A percentile compares a stretch with the other conserved stretches of the same genome.
These are phyloP conservation scores for Salix koriyanagi DNA, from an alignment of 345 rosid genomes.

Conservation along the genomic window DNA sequence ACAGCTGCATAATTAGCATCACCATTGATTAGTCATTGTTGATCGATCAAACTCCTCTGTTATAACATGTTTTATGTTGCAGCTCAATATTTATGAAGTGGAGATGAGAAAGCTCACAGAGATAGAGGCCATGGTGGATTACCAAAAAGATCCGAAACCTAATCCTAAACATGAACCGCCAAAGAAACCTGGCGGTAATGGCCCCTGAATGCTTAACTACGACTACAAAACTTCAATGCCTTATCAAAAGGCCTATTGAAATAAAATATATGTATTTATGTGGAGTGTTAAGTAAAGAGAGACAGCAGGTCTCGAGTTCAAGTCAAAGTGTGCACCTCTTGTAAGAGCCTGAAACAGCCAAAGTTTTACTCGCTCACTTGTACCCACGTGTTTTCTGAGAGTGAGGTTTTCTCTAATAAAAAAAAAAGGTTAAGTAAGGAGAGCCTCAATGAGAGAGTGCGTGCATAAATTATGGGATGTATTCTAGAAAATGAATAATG, in stretches of 20 bases:
- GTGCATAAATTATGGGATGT: not conserved
- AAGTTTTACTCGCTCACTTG: no score
- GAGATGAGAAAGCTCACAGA: constrained; percentile 9
- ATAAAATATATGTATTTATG: not conserved
- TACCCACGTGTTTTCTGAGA: no score
- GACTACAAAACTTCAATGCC: not conserved
- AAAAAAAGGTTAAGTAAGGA: not conserved
- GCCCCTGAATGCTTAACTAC: not conserved
- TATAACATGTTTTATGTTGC: not conserved
- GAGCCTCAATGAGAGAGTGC: not conserved
- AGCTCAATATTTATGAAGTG: not conserved
- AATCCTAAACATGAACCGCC: constrained; percentile 15
- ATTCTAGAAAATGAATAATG: not conserved
- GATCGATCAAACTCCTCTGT: not conserved
- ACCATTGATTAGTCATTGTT: not conserved
- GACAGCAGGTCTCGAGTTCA: no score
- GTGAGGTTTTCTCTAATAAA: no score
- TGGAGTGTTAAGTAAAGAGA: no score
- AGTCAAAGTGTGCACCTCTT: no score
- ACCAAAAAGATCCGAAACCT: not conserved
- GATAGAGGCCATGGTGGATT: not conserved
- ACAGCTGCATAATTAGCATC: not conserved
- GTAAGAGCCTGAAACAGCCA: rapidly evolving
- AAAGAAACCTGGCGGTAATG: not conserved
- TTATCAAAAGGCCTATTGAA: not conserved